Conservation (phyloP, 257 asterid genomes). For the Rhazya stricta region DNA sequence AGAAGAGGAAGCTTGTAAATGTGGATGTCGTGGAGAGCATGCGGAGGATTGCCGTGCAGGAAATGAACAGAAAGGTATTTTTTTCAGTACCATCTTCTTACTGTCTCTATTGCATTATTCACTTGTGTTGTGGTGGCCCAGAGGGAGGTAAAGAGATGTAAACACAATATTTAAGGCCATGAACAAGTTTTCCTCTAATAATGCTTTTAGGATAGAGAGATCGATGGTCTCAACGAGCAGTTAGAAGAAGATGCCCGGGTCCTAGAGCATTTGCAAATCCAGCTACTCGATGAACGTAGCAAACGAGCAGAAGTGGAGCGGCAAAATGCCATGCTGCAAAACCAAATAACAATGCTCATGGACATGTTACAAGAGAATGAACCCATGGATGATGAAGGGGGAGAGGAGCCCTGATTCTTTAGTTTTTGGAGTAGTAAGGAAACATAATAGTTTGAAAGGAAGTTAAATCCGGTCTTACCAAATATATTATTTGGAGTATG, state of each 20-base stretch:
- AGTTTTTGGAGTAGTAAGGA: constrained; percentile 2
- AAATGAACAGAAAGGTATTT: constrained; percentile 87
- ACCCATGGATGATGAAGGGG: constrained; percentile 44
- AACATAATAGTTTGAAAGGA: neutral
- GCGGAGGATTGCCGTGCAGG: constrained; percentile 92
- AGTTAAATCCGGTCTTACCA: neutral
- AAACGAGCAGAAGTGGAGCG: constrained; percentile 82
- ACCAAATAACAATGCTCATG: constrained; percentile 84
- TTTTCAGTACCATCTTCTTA: neutral
- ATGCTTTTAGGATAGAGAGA: constrained; percentile 84
- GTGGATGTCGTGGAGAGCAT: constrained; percentile 97
- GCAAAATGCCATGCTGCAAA: constrained; percentile 68
- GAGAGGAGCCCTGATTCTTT: constrained; percentile 30
- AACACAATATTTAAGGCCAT: neutral
- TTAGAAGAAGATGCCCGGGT: constrained; percentile 78
- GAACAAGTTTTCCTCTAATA: neutral
- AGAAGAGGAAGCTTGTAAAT: constrained; percentile 90
- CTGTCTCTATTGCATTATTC: neutral
- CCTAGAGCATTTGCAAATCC: constrained; percentile 85
- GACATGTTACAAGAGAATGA: constrained; percentile 84
- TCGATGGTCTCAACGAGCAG: constrained; percentile 88
- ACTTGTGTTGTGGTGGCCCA: neutral
- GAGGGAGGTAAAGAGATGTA: neutral
- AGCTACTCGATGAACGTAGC: constrained; percentile 89
- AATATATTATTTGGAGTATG: neutral